Evolutionary conservation across 345 rosid genomes (phyloP), one percentile per base, ranked within the genome.

Genomic region (Rhizophora apiculata): DNA sequence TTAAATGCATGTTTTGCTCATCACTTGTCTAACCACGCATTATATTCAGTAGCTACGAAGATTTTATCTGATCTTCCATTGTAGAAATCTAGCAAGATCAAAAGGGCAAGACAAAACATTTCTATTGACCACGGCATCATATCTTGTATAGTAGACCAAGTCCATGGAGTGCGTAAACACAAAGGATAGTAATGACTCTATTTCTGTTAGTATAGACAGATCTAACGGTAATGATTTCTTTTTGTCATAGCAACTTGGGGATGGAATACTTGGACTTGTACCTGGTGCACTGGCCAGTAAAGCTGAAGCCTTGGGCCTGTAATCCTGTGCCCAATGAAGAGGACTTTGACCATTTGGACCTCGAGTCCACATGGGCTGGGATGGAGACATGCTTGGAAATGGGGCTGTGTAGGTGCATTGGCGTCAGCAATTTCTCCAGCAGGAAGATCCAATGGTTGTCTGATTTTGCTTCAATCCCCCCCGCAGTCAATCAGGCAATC

Each of bases 221-320:
- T 22, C 16, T 55, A 9, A 55, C 29, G 24, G 24, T 26, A 7
- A 24, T 32, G 29, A 5, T 55, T 61, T 27, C 60, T 18, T 21
- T 20, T 6, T 60, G 24, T 6, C 65, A 57, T 63, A 90, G 97
- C 86, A 83, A 69, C 19, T 37, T 86, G 85, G 86, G 85, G 26
- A 82, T 91, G 87, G 96, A 93, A 62, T 85, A 85, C 62, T 16
- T 85, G 60, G 98, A 93, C 78, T 80, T 86, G 91, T 93, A 93
- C 65, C 71, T 93, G 82, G 96, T 93, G 76, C 98, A 93, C 72
- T 93, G 97, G 97, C 98, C 98, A 6, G 78, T 93, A 72, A 93
- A 85, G 80, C 75, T 89, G 74, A 91, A 88, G 81, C 94, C 94
- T 21, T 80, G 89, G 86, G 83, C 74, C 8, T 52, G 20, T 32